Evolutionary conservation across 2,329 filamentous ascomycete genomes (phyloP), one percentile per base, ranked within the genome.

Genomic region (Zasmidium citrigriseum): DNA sequence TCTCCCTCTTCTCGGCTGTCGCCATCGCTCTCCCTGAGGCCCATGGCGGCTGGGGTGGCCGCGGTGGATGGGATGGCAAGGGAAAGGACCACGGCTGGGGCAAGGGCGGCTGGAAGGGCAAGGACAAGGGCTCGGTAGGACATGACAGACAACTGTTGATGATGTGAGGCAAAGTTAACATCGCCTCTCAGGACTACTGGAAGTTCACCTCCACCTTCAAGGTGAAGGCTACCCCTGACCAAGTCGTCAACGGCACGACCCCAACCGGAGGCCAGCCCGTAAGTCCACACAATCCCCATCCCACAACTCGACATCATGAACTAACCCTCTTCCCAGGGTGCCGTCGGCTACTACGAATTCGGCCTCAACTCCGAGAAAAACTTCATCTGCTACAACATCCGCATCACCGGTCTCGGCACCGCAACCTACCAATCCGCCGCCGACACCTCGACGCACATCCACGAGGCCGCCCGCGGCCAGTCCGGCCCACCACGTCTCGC

Each of bases 401-500:
- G 76, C 38, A 72, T 84, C 47, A 69, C 73, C 46, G 75, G 75
- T 59, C 80, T 84, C 67, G 74, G 73, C 18, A 73, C 73, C 21
- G 82, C 82, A 54, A 71, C 79, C 2, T 85, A 82, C 68, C 67
- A 76, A 64, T 83, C 81, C 11, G 74, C 76, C 0, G 82, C 83
- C 46, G 64, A 69, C 24, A 83, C 81, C 5, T 80, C 82, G 18
- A 85, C 82, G 1, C 82, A 85, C 69, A 80, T 85, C 62, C 82
- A 85, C 70, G 72, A 84, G 69, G 81, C 72, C 5, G 68, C 64
- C 21, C 73, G 70, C 56, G 81, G 81, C 60, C 72, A 70, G 51
- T 65, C 77, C 20, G 82, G 83, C 5, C 81, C 82, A 38, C 82
- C 82, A 54, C 75, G 82, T 65, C 74, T 83, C 58, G 78, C 77